Evolutionary conservation across 352 stramenopile species (phyloP), one percentile per base, ranked within the genome.

Genomic region (Globisporangium recalcitrans): DNA sequence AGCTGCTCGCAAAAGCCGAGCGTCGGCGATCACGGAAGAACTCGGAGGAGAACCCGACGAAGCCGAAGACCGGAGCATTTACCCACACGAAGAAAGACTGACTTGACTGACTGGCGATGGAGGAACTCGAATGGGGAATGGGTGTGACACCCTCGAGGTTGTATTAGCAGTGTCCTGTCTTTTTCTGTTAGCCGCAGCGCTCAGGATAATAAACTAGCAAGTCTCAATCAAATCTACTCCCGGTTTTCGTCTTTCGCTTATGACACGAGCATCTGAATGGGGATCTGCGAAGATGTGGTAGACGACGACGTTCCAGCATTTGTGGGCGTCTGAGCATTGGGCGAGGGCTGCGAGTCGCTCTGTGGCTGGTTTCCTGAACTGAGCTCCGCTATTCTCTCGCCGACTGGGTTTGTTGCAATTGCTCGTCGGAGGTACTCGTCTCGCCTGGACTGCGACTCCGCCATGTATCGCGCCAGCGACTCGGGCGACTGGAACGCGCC

Each of bases 1-100:
- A 92, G 40, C 73, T 97, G 24, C 75, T 96, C 16, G 89, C 90
- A 48, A 98, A 98, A 73, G 95, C 96, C 5, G 89, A 98, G 67
- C 78, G 94, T 9, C 76, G 92, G 22, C 82, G 88, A 2, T 94
- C 85, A 4, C 74, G 90, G 16, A 90, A 90, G 51, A 87, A 80
- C 61, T 91, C 82, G 47, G 77, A 82, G 49, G 74, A 77, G 11
- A 72, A 82, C n/a, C 55, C 67, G 4, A 62, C 62, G 22, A 75
- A 75, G n/a, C 63, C 61, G 36, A 89, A 88, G 44, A 55, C 58
- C 21, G 73, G 77, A 27, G 82, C 82, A 7, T 91, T 90, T 26
- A 52, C 69, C 38, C 80, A 91, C 56, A 38, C 70, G 22, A 91
- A 91, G 65, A 77, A 75, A 42, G 73, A 84, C 1, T 91, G 72